Evolutionary conservation across 805 yeast genomes (phyloP).

Genomic region (Priceomyces fermenticarens): DNA sequence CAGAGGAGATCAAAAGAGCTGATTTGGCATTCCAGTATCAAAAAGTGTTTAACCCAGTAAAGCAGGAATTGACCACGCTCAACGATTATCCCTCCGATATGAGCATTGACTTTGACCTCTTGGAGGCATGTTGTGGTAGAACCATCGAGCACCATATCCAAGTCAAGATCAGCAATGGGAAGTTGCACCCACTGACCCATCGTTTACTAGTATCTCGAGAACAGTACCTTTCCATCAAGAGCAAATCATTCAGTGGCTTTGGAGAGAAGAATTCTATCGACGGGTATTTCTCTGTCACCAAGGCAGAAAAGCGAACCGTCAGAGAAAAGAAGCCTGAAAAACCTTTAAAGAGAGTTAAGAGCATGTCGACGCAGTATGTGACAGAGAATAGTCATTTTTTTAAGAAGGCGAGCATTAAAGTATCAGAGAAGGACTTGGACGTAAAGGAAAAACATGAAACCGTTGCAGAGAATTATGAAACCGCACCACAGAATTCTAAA

Average conservation of each 20-base stretch:
- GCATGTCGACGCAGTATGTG: not conserved
- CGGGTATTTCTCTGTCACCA: not conserved
- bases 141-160: conserved; percentile 48
- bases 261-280: conserved; percentile 2
- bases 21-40: conserved; percentile 78
- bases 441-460: not conserved
- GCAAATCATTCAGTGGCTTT: conserved; percentile 10
- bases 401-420: not conserved
- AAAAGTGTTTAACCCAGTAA: conserved; percentile 74
- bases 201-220: conserved; percentile 47
- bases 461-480: too few species aligned
- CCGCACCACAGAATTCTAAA: too few species aligned
- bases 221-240: conserved; percentile 23
- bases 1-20: conserved; percentile 62
- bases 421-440: not conserved
- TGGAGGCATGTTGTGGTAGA: conserved; percentile 45
- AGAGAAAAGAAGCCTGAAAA: not conserved
- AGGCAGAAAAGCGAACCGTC: not conserved
- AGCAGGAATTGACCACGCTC: conserved; percentile 50
- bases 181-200: conserved; percentile 62
- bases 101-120: conserved; percentile 39
- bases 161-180: conserved; percentile 57
- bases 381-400: not conserved
- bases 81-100: conserved; percentile 49
- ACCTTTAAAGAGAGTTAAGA: not conserved